Conservation (phyloP, 2,329 filamentous ascomycete species). For the Ambrosiella cleistominuta region DNA sequence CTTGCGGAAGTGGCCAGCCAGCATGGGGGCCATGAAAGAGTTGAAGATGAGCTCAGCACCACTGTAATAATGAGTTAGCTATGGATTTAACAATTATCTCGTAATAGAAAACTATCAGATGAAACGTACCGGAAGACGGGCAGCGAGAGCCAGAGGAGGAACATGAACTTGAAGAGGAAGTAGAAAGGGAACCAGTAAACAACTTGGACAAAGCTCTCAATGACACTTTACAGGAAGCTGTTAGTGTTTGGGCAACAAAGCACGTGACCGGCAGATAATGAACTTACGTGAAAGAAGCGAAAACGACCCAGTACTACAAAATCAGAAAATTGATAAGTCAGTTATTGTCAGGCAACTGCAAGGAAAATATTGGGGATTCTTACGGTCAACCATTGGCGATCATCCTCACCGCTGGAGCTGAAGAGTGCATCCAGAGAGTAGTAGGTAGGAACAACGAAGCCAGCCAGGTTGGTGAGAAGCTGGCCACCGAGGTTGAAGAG, state of each 20-base stretch:
- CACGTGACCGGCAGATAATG: not conserved
- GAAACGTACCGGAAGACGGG: conserved; percentile 70
- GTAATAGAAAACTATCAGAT: conserved; percentile 14
- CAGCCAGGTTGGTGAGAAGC: conserved; percentile 72
- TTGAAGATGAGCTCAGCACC: conserved; percentile 94
- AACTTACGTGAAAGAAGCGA: conserved; percentile 55
- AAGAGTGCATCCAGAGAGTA: conserved; percentile 70
- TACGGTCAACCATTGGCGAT: conserved; percentile 66
- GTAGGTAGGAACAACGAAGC: conserved; percentile 68
- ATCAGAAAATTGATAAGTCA: not conserved
- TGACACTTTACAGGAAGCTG: conserved; percentile 30
- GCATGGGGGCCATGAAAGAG: conserved; percentile 80
- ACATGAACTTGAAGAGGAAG: conserved; percentile 98
- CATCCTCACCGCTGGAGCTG: conserved; percentile 51
- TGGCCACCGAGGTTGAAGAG: conserved; percentile 85
- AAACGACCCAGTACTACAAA: conserved; percentile 69
- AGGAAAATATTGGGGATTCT: conserved; percentile 18
- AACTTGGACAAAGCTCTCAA: conserved; percentile 68
- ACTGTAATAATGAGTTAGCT: conserved; percentile 29
- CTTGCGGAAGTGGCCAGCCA: conserved; percentile 72
- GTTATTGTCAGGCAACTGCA: not conserved
- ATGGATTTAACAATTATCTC: not conserved
- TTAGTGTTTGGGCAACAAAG: conserved; percentile 13
- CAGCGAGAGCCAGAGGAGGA: conserved; percentile 94
- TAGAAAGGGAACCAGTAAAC: conserved; percentile 98